Evolutionary conservation across 805 yeast species (phyloP), one percentile per base, ranked within the genome.

Genomic region (Saccharomycopsis sp.): DNA sequence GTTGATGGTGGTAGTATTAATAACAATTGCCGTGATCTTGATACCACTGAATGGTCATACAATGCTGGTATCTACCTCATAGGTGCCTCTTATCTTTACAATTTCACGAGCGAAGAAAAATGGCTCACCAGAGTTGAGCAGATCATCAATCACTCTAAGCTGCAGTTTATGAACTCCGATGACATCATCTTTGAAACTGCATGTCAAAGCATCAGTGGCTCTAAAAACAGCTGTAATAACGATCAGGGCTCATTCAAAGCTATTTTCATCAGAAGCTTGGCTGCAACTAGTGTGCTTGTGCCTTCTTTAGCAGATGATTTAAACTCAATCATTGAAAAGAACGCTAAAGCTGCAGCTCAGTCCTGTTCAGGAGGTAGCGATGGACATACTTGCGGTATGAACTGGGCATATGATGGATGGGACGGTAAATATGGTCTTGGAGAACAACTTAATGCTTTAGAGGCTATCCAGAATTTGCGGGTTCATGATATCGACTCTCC

Each of bases 231-330:
- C 7, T 87, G 94, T 73, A 84, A 87, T 69, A 85, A 78, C 57
- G 94, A 87, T 76, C 92, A 87, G 74, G 73, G 92, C 64, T 79
- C 89, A 15, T 87, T 87, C 75, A 81, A 84, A 63, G 81, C 89
- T n/a, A 77, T 86, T 54, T 81, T 84, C 64, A 74, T 89, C 2
- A 78, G 92, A 64, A 76, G 81, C 71, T 71, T 87, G 58, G 87
- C 85, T 1, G 72, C 78, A 56, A 80, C 90, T 0, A 78, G 83
- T 7, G 70, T 71, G 14, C 67, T 86, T 59, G 82, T 80, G 12
- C 86, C 89, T 2, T 69, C 70, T 1, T 74, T 81, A 2, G 66
- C 69, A 34, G 78, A 72, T 44, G 67, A 68, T 2, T 78, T 87
- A 50, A 66, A 63, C 56, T 70, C 76, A 2, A 70, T 72, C 61